Evolutionary conservation across 73 alveolate species (phyloP).

Genomic region (Durusdinium trenchii): DNA sequence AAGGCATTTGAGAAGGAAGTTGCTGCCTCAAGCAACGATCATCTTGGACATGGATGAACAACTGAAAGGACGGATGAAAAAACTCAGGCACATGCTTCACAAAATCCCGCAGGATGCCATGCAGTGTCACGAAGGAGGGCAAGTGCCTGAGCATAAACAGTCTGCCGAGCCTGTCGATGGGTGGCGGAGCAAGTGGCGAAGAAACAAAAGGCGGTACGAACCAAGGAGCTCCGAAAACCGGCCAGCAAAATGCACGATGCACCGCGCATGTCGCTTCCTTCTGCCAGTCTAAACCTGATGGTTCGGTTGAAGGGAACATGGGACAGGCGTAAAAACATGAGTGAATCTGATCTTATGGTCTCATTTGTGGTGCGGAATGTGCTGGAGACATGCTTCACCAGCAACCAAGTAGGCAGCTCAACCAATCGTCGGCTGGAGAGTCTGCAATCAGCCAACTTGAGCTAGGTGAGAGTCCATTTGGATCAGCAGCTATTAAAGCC

Average conservation of each 20-base stretch:
- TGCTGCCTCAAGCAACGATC: constrained; percentile 25
- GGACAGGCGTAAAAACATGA: neutral
- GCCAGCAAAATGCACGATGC: constrained; percentile 36
- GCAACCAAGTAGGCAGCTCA: neutral
- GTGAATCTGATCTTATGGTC: too few species aligned
- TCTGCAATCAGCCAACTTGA: constrained; percentile 43
- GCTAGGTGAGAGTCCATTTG: constrained; percentile 66
- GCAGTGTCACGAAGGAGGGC: constrained; percentile 77
- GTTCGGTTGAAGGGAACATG: neutral
- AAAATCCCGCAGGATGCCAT: constrained; percentile 37
- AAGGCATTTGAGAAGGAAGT: constrained; percentile 14
- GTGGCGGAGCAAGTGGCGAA: too few species aligned
- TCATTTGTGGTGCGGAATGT: too few species aligned
- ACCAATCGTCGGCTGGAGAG: constrained; percentile 14
- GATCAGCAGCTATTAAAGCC: constrained; percentile 81
- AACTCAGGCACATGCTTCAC: neutral
- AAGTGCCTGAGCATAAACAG: constrained; percentile 44
- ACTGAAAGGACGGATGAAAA: neutral
- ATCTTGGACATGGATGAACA: neutral
- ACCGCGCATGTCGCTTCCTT: neutral
- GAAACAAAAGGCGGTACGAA: too few species aligned
- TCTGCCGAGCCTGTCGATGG: too few species aligned
- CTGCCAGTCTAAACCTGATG: constrained; percentile 1
- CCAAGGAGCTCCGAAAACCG: constrained; percentile 37
- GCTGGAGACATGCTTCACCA: neutral